Conservation (phyloP, 805 yeast species). For the Candida saitoana region DNA sequence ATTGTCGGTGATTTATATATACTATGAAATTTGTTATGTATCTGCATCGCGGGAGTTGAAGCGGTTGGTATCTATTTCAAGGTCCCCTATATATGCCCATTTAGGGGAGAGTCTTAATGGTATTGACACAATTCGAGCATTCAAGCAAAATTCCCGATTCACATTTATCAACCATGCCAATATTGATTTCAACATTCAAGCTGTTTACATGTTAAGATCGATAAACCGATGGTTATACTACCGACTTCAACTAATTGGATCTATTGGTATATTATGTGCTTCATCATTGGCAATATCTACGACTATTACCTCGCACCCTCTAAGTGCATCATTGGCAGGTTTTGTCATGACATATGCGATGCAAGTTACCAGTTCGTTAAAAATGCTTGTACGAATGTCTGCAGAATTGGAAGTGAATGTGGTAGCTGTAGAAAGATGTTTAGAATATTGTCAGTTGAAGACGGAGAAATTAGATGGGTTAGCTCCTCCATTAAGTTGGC, state of each 20-base stretch:
- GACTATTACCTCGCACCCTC: constrained; percentile 35
- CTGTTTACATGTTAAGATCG: constrained; percentile 48
- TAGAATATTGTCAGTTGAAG: constrained; percentile 50
- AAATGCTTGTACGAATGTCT: constrained; percentile 54
- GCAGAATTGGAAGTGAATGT: constrained; percentile 62
- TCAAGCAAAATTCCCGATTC: constrained; percentile 62
- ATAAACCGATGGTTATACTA: constrained; percentile 65
- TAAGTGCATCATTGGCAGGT: constrained; percentile 60
- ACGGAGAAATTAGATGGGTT: constrained; percentile 23
- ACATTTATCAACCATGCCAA: constrained; percentile 47
- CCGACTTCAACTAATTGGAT: constrained; percentile 59
- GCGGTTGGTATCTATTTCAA: constrained; percentile 63
- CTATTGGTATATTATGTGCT: constrained; percentile 49
- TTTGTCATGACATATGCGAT: constrained; percentile 62
- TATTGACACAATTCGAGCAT: constrained; percentile 74
- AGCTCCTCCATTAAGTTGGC: constrained; percentile 58
- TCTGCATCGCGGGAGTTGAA: constrained; percentile 74
- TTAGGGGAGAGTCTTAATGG: constrained; percentile 80
- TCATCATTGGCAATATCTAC: constrained; percentile 44
- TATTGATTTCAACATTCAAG: constrained; percentile 46
- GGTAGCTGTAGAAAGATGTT: constrained; percentile 64
- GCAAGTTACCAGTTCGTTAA: constrained; percentile 50
- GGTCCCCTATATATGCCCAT: constrained; percentile 77
- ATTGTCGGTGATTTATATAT: constrained; percentile 55
- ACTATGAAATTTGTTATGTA: constrained; percentile 68